Percentiles rank a stretch among this genome's conserved stretches.
Conservation (phyloP, 75 land plant species). For the Gnetum montanum region DNA sequence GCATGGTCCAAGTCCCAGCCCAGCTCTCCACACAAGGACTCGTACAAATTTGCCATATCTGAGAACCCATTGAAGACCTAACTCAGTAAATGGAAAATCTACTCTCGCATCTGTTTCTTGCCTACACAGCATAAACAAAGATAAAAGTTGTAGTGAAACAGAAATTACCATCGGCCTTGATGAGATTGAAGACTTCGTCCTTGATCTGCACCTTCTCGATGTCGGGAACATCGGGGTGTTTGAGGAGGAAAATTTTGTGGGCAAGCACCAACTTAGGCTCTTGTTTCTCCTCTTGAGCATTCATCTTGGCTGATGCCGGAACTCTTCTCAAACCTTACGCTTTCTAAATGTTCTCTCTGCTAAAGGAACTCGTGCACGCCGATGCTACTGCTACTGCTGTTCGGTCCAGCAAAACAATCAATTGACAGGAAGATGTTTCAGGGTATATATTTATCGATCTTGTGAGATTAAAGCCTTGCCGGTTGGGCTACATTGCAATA, state of each 20-base stretch:
- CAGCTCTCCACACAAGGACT: constrained; percentile 41
- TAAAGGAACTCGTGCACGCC: too few relatives aligned
- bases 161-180: constrained; percentile 39
- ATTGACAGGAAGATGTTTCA: too few relatives aligned
- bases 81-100: background rate
- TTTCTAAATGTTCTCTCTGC: too few relatives aligned
- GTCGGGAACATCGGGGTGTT: constrained; percentile 61
- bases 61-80: background rate
- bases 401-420: too few relatives aligned
- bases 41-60: constrained; percentile 85
- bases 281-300: constrained; percentile 67
- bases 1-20: constrained; percentile 69
- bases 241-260: constrained; percentile 72
- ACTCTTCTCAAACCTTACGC: too few relatives aligned
- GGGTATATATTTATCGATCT: too few relatives aligned
- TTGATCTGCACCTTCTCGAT: constrained; percentile 75
- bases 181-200: constrained; percentile 42
- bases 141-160: too few relatives aligned
- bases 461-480: too few relatives aligned
- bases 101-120: background rate
- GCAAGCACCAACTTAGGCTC: constrained; percentile 65
- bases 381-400: too few relatives aligned
- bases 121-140: background rate
- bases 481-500: too few relatives aligned
- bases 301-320: too few relatives aligned